Evolutionary conservation across 768 basidiomycete genomes (phyloP).

Genomic region (Lactifluus piperatus): DNA sequence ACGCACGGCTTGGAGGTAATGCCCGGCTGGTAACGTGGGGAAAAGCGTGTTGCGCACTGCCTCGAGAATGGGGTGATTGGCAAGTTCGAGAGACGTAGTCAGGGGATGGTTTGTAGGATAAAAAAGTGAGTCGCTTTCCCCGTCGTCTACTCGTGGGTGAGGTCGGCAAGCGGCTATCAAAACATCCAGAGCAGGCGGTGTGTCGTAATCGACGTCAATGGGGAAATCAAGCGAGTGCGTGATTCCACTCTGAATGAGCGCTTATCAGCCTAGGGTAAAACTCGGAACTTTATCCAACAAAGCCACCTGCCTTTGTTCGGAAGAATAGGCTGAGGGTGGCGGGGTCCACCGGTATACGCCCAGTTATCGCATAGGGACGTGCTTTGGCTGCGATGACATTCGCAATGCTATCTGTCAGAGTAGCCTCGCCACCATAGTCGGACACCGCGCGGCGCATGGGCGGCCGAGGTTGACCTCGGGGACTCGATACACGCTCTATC

Average conservation of each 20-base stretch:
- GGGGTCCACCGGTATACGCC: constrained; percentile 63
- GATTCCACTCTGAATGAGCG: constrained; percentile 52
- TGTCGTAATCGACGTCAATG: constrained; percentile 63
- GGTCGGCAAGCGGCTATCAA: constrained; percentile 67
- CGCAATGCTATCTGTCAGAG: constrained; percentile 44
- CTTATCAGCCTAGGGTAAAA: background rate
- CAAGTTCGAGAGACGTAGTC: constrained; percentile 68
- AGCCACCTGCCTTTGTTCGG: constrained; percentile 55
- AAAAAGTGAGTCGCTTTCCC: constrained; percentile 57
- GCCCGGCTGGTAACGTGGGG: constrained; percentile 55
- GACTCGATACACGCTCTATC: constrained; percentile 38
- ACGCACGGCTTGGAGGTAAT: constrained; percentile 58
- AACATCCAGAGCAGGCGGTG: constrained; percentile 71
- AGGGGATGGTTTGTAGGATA: constrained; percentile 67
- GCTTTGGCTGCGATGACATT: constrained; percentile 47
- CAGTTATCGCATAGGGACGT: constrained; percentile 54
- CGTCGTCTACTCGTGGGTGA: constrained; percentile 43
- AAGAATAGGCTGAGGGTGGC: constrained; percentile 66
- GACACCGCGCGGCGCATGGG: constrained; percentile 27
- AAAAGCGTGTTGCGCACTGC: constrained; percentile 66
- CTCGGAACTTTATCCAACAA: background rate
- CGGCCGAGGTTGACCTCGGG: constrained; percentile 18
- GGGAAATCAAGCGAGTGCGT: constrained; percentile 79
- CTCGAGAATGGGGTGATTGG: constrained; percentile 76
- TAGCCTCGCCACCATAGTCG: constrained; percentile 43